These are phyloP conservation scores for Lentinula boryana DNA, from an alignment of 768 basidiomycete genomes.

Conservation along the genomic window DNA sequence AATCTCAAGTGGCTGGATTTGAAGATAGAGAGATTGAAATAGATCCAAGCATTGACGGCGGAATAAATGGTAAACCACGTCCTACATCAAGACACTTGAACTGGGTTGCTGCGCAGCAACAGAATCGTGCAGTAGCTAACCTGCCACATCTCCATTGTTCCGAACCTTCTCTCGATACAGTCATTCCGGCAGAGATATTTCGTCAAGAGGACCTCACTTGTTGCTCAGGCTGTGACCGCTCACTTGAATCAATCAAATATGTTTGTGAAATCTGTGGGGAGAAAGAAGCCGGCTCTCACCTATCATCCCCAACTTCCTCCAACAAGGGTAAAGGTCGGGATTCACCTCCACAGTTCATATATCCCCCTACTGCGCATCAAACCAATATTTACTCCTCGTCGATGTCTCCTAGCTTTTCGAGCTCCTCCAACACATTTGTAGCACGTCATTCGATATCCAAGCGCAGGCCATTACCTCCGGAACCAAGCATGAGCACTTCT, in stretches of 20 bases:
- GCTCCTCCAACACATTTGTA: conserved; percentile 33
- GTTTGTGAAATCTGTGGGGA: conserved; percentile 87
- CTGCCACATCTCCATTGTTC: conserved; percentile 15
- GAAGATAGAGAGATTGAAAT: conserved; percentile 35
- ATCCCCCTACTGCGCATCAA: conserved; percentile 27
- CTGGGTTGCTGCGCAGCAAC: conserved; percentile 57
- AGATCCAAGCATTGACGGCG: conserved; percentile 27
- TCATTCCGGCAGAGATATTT: conserved; percentile 45
- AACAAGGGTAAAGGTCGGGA: conserved; percentile 49
- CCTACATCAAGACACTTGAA: conserved; percentile 63
- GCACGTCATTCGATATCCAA: conserved; percentile 13
- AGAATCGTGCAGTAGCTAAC: conserved; percentile 7
- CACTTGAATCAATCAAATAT: conserved; percentile 81
- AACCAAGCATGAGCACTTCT: conserved; percentile 8
- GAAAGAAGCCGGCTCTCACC: conserved; percentile 39
- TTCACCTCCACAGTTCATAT: conserved; percentile 16
- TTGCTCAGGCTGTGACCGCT: conserved; percentile 75
- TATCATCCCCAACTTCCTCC: conserved; percentile 15
- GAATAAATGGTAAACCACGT: conserved; percentile 32
- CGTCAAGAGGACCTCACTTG: conserved; percentile 62
- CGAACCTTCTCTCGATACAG: conserved; percentile 18
- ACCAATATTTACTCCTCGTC: conserved; percentile 20
- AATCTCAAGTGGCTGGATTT: conserved; percentile 40
- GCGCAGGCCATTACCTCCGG: conserved; percentile 41
- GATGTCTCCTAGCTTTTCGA: conserved; percentile 17